Evolutionary conservation across 2,329 filamentous ascomycete species (phyloP).

Genomic region (Orbilia javanica): DNA sequence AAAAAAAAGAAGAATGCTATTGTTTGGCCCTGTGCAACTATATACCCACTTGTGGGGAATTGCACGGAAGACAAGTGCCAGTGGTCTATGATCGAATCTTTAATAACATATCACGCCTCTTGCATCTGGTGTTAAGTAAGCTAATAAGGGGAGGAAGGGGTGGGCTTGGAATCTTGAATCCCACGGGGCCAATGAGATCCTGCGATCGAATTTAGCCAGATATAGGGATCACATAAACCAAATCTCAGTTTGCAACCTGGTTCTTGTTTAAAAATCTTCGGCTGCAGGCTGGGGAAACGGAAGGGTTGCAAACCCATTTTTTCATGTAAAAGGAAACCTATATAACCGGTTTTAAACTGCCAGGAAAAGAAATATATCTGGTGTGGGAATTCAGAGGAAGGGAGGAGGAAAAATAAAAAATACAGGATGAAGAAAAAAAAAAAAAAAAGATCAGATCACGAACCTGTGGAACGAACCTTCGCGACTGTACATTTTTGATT

Average conservation of each 20-base stretch:
- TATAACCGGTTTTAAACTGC: constrained; percentile 58
- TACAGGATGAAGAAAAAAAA: not conserved
- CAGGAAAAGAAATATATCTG: constrained; percentile 39
- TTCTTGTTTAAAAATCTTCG: constrained; percentile 55
- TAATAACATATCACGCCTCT: constrained; percentile 18
- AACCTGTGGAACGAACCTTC: constrained; percentile 41
- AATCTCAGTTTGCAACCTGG: constrained; percentile 44
- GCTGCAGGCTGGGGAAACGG: constrained; percentile 42
- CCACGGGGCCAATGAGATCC: constrained; percentile 37
- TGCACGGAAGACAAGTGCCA: constrained; percentile 21
- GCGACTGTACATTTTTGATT: constrained; percentile 1
- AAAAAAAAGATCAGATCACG: constrained; percentile 46
- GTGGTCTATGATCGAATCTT: constrained; percentile 15
- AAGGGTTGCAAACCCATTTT: constrained; percentile 30
- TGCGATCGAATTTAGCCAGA: constrained; percentile 56
- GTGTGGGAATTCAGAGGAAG: constrained; percentile 13
- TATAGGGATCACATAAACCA: constrained; percentile 53
- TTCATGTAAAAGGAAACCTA: constrained; percentile 31
- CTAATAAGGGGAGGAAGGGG: constrained; percentile 35
- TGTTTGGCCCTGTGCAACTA: constrained; percentile 21
- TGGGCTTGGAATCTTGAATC: constrained; percentile 28
- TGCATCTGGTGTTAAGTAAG: constrained; percentile 34
- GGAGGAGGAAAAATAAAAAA: not conserved
- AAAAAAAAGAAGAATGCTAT: too few relatives aligned
- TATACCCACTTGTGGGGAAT: constrained; percentile 49